A percentile compares a stretch with the other conserved stretches of the same genome.
Evolutionary conservation across 345 rosid genomes (phyloP).

Genomic region (Dovyalis caffra): DNA sequence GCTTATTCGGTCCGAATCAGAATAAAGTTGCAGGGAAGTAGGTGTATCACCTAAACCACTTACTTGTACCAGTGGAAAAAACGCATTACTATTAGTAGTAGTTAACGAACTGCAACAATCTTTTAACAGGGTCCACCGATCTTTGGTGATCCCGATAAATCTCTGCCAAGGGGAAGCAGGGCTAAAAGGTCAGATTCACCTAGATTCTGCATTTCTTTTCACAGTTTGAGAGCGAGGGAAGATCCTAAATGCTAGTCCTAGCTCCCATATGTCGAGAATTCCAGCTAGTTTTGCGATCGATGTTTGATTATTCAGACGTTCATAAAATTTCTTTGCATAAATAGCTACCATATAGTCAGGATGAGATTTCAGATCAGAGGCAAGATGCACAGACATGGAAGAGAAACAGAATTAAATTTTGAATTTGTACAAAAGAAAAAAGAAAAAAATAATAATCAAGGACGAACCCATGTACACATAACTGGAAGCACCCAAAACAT

Average conservation of each 20-base stretch:
- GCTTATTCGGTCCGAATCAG: neutral
- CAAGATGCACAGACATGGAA: neutral
- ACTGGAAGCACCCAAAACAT: slow-evolving; percentile 24
- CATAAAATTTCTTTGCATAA: no score
- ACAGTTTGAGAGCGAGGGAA: neutral
- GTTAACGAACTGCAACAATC: slow-evolving; percentile 2
- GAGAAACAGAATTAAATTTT: neutral
- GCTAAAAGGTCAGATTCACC: neutral
- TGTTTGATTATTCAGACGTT: no score
- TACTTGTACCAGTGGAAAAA: no score
- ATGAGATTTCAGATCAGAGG: neutral
- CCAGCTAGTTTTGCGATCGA: neutral
- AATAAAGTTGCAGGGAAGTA: neutral
- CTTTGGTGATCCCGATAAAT: slow-evolving; percentile 29
- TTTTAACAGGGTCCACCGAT: slow-evolving; percentile 10
- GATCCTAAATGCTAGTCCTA: neutral
- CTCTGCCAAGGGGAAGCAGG: slow-evolving; percentile 1
- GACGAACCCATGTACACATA: slow-evolving; percentile 24
- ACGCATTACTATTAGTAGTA: neutral
- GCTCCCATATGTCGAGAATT: neutral
- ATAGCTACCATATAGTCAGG: neutral
- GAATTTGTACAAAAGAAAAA: slow-evolving; percentile 10
- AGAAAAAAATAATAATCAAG: neutral
- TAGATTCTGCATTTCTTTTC: neutral
- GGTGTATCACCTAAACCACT: neutral